Evolutionary conservation across 441 rosid genomes (phyloP), one percentile per base, ranked within the genome.

Genomic region (Mallotus repandus): DNA sequence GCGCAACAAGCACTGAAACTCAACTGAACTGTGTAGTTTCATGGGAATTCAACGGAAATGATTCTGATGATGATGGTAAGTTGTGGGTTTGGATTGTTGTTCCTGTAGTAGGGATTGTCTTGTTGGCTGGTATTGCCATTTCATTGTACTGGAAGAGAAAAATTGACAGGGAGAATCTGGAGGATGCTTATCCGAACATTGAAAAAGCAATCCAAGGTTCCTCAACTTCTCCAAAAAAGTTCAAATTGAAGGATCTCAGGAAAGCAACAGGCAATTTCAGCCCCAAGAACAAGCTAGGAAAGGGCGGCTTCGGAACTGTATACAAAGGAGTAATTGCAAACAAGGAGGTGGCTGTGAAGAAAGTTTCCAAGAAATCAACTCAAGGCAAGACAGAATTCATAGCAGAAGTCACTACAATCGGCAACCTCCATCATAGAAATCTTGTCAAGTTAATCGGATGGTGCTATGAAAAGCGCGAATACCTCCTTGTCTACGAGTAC

Each of bases 351-450:
- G 97, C 97, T 15, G 91, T 93, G 57, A 91, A 89, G 69, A 86
- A 85, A 56, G 78, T 91, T 50, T 86, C 88, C 0, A 77, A 89
- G 81, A 76, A 83, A 68, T 84, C 92, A 12, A 82, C 79, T 19
- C 98, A 88, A 62, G 97, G 95, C 6, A 91, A 89, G 82, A 89
- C 82, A 76, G 95, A 88, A 73, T 93, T 93, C 81, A 82, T 89
- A 19, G 84, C 94, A 2, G 90, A 90, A 80, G 91, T 92, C 73
- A 90, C 89, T 18, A 90, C 94, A 15, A 90, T 92, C 2, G 89
- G 97, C 63, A 86, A 80, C 60, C 84, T 92, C 29, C 85, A 83
- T 45, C 94, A 92, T 63, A 74, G 79, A 66, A 90, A 92, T 62
- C 83, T 90, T 0, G 96, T 90, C 57, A 90, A 83, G 79, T 63